phyloP scores from a whole-genome alignment of 2,329 filamentous ascomycete genomes.

The Aspergillus pseudoterreus region DNA sequence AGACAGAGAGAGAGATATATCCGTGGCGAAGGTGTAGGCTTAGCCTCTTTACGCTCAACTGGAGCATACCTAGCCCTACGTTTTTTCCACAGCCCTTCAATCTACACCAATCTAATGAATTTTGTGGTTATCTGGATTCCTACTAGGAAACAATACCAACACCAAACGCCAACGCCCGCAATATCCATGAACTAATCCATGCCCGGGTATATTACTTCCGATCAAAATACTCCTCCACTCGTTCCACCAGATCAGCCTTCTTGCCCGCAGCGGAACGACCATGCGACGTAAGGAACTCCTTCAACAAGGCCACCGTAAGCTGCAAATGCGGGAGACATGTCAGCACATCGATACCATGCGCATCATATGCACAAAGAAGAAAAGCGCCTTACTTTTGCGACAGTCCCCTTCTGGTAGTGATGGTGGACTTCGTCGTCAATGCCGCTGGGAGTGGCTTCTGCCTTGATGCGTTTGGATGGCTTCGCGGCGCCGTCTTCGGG shows the following conservation, averaged over 20 bases:
- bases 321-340: slow-evolving; percentile 14
- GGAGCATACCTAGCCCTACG: no score
- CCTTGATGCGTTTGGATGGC: slow-evolving; percentile 47
- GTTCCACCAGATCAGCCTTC: slow-evolving; percentile 50
- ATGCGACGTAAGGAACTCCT: slow-evolving; percentile 44
- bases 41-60: no score
- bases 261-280: slow-evolving; percentile 43
- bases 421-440: slow-evolving; percentile 38
- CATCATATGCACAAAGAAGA: neutral
- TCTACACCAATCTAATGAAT: no score
- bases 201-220: slow-evolving; percentile 28
- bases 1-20: no score
- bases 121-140: no score
- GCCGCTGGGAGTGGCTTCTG: slow-evolving; percentile 23
- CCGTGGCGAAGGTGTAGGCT: no score
- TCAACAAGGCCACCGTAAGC: slow-evolving; percentile 47
- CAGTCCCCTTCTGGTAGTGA: slow-evolving; percentile 40
- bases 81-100: no score
- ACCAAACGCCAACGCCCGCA: neutral
- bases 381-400: slow-evolving; percentile 35
- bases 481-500: slow-evolving; percentile 22
- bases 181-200: neutral
- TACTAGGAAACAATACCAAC: neutral
- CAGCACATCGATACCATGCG: neutral
- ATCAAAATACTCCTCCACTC: slow-evolving; percentile 48